phyloP scores from a whole-genome alignment of 192 early-diverging fungal species.

The Coemansia sp. region DNA sequence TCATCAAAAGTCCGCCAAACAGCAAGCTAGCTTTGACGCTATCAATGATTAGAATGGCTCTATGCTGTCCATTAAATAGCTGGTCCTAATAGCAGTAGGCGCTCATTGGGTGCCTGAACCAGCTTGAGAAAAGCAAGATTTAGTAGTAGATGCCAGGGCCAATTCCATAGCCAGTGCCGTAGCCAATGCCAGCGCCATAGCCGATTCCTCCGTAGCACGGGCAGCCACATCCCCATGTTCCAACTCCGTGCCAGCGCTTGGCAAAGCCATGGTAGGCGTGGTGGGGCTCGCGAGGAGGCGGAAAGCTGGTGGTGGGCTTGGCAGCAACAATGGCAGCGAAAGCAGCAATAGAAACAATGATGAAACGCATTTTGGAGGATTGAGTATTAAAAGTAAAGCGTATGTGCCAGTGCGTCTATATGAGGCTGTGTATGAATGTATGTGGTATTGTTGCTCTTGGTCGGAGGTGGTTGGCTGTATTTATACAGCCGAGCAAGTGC shows the following conservation, averaged over 20 bases:
- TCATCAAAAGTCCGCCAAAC: neutral
- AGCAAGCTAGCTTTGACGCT: neutral
- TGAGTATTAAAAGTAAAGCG: neutral
- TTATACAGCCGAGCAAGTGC: neutral
- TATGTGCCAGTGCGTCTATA: neutral
- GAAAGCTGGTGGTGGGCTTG: neutral
- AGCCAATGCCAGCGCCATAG: neutral
- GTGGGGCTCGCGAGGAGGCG: neutral
- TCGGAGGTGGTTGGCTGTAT: neutral
- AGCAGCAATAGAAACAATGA: neutral
- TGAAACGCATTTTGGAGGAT: neutral
- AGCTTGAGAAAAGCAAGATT: neutral
- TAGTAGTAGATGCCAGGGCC: neutral
- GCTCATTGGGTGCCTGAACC: neutral
- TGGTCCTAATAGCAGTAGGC: neutral
- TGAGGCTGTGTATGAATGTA: neutral
- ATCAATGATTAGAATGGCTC: neutral
- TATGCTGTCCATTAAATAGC: neutral
- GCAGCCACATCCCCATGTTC: slow-evolving; percentile 1
- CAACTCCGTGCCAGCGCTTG: slow-evolving; percentile 2
- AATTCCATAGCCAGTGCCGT: neutral
- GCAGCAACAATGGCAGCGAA: neutral
- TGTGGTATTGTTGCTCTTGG: neutral
- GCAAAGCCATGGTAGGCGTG: neutral
- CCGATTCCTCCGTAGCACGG: neutral